Evolutionary conservation across 2,329 filamentous ascomycete species (phyloP).

Genomic region (Sarocladiaceae sp.): DNA sequence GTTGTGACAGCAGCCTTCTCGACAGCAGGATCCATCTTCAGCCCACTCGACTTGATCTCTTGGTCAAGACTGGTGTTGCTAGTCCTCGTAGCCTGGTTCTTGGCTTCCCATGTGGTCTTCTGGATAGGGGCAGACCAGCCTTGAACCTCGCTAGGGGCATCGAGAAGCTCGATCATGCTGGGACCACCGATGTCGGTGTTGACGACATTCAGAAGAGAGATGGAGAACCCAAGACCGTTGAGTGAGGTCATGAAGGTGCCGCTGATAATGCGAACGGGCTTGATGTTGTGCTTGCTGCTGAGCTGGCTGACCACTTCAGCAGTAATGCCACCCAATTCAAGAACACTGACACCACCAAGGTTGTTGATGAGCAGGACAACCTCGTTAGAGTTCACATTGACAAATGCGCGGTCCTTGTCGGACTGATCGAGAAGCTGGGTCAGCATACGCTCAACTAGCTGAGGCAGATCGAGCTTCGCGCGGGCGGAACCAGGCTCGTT

Average conservation of each 20-base stretch:
- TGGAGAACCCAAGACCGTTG: conserved; percentile 72
- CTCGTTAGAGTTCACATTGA: conserved; percentile 58
- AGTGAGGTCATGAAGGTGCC: conserved; percentile 78
- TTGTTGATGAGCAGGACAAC: conserved; percentile 72
- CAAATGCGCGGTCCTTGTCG: conserved; percentile 68
- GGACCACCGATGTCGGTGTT: conserved; percentile 54
- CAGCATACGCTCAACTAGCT: conserved; percentile 62
- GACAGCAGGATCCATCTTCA: conserved; percentile 47
- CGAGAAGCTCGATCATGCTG: conserved; percentile 65
- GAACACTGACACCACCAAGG: conserved; percentile 66
- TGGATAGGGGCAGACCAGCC: conserved; percentile 66
- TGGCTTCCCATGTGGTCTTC: conserved; percentile 59
- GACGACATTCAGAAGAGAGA: conserved; percentile 63
- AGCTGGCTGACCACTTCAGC: conserved; percentile 65
- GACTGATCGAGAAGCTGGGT: conserved; percentile 60
- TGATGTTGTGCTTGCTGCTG: conserved; percentile 50
- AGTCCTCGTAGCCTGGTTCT: conserved; percentile 43
- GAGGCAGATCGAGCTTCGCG: conserved; percentile 46
- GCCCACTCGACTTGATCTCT: conserved; percentile 38
- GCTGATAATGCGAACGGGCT: conserved; percentile 59
- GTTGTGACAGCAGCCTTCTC: conserved; percentile 49
- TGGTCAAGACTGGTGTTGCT: conserved; percentile 26
- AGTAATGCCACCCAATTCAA: conserved; percentile 70
- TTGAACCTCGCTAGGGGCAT: conserved; percentile 63
- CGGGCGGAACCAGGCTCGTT: conserved; percentile 60